Evolutionary conservation across 2,329 filamentous ascomycete genomes (phyloP), one percentile per base, ranked within the genome.

Genomic region (Calonectria leucothoes): DNA sequence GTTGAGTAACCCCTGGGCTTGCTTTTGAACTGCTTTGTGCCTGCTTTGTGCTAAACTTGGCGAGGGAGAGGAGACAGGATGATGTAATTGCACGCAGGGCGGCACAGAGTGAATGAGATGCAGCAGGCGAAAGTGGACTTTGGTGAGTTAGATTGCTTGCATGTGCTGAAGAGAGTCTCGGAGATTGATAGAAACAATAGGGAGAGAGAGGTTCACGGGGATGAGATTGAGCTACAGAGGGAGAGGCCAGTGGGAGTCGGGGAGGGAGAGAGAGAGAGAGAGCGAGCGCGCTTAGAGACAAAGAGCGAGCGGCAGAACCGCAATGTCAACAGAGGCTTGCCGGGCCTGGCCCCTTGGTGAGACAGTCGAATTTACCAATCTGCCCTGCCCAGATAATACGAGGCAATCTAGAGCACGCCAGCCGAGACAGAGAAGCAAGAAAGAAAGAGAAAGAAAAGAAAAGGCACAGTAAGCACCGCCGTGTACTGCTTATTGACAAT

Each of bases 11-110:
- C 52, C 52, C 52, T 27, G 52, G 39, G 39, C 65, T 70, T 71
- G 66, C 69, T 71, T 71, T 35, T n/a, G n/a, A n/a, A n/a, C n/a
- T n/a, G n/a, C n/a, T n/a, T 74, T 75, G 77, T n/a, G 67, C 31
- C 68, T 67, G 65, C 25, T 67, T 42, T 67, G 65, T 66, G 45
- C 51, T 37, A 65, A 65, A 57, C 52, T 37, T 57, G 52, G 52
- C 61, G 31, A 57, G 52, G 31, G 10, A 35, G n/a, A 57, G 52
- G 17, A 25, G 33, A 33, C 31, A 20, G 51, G 66, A 45, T 42
- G 65, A 57, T 57, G 52, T 31, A 31, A 57, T 52, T 27, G 39
- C 39, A 57, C 37, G 52, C 52, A 57, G 52, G 52, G 52, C 52
- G 31, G 31, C 52, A 57, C 31, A 35, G 23, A 12, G 29, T 57